A percentile compares a stretch with the other conserved stretches of the same genome.
phyloP scores from a whole-genome alignment of 2,329 filamentous ascomycete species.

The Botrytis squamosa region DNA sequence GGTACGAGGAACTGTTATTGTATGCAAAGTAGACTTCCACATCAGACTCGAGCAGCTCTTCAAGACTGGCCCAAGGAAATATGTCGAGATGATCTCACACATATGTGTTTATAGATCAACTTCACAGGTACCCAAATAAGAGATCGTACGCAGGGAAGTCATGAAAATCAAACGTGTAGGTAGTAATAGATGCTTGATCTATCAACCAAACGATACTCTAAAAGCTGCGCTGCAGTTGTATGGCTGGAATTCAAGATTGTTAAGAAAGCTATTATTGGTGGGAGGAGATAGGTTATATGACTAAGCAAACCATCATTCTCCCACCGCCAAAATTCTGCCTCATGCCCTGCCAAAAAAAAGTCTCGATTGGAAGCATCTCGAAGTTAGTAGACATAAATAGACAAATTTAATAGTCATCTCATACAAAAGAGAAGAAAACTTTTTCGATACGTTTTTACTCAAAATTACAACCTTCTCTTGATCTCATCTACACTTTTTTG shows the following conservation, averaged over 20 bases:
- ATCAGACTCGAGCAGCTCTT: background rate
- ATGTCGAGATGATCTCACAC: background rate
- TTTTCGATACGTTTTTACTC: background rate
- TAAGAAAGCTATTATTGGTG: background rate
- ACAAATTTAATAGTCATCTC: background rate
- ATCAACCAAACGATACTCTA: background rate
- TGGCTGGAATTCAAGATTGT: background rate
- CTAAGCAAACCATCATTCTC: background rate
- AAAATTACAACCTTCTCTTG: background rate
- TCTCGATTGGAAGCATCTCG: conserved; percentile 10
- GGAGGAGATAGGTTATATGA: background rate
- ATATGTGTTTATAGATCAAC: background rate
- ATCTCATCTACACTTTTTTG: background rate
- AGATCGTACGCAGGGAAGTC: background rate
- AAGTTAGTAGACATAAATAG: conserved; percentile 3
- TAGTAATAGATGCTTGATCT: no score
- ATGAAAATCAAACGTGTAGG: background rate
- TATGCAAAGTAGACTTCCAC: background rate
- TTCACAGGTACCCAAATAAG: background rate
- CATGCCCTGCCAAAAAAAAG: conserved; percentile 1
- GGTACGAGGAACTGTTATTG: no score
- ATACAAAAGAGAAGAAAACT: background rate
- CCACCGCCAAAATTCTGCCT: conserved; percentile 6
- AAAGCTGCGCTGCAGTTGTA: no score
- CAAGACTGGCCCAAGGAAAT: background rate